Percentiles rank a stretch among this genome's conserved stretches.
Conservation (phyloP, 805 yeast species). For the Metschnikowia dekortorum region DNA sequence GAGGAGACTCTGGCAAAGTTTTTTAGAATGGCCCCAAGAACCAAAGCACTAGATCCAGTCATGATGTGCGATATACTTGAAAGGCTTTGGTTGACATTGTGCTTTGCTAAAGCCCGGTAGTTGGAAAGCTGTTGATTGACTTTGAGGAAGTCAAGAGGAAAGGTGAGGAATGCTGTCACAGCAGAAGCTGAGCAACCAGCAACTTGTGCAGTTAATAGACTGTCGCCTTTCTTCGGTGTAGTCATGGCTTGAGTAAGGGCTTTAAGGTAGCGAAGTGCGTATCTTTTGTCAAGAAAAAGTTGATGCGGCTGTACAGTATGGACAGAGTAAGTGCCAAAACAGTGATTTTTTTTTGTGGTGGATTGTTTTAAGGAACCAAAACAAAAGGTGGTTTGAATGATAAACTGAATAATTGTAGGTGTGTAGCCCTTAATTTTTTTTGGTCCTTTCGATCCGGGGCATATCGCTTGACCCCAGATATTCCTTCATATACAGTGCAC, state of each 20-base stretch:
- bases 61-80: constrained; percentile 33
- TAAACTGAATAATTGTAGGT: too few relatives aligned
- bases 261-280: not conserved
- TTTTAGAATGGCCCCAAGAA: constrained; percentile 69
- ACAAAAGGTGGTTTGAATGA: too few relatives aligned
- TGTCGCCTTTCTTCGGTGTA: constrained; percentile 20
- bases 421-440: too few relatives aligned
- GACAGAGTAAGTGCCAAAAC: not conserved
- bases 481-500: constrained; percentile 2
- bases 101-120: constrained; percentile 31
- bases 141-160: constrained; percentile 69
- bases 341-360: not conserved
- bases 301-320: constrained; percentile 1
- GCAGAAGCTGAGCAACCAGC: constrained; percentile 63
- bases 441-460: not conserved
- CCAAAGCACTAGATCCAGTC: constrained; percentile 71
- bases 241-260: constrained; percentile 4
- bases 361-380: not conserved
- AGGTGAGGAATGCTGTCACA: constrained; percentile 57
- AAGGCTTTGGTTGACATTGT: constrained; percentile 30
- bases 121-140: constrained; percentile 60
- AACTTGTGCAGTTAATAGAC: constrained; percentile 52
- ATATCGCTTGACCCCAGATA: constrained; percentile 3
- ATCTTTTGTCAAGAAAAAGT: not conserved
- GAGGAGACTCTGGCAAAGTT: constrained; percentile 68